Percentiles rank a stretch among this genome's conserved stretches.
Evolutionary conservation across 2,329 filamentous ascomycete genomes (phyloP).

Genomic region (Pseudogymnoascus sp.): DNA sequence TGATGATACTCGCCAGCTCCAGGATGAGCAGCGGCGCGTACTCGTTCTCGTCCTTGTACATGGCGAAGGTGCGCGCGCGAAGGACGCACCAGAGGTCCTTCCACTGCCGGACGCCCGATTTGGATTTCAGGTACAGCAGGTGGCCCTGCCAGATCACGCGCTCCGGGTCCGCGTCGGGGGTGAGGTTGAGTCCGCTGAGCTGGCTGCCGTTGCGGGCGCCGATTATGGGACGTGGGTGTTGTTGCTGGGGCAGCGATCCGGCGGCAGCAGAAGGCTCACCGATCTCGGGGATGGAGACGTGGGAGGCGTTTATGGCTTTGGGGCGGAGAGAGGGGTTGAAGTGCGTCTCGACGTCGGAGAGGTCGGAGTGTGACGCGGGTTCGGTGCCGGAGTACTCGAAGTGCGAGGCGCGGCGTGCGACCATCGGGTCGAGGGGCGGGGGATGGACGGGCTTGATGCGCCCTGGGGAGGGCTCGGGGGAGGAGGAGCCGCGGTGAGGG

Average conservation of each 20-base stretch:
- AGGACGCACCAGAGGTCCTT: conserved; percentile 91
- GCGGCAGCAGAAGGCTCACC: conserved; percentile 21
- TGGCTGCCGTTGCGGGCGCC: conserved; percentile 53
- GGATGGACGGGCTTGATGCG: conserved; percentile 26
- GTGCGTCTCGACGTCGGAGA: conserved; percentile 59
- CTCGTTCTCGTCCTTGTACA: conserved; percentile 90
- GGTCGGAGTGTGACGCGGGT: conserved; percentile 75
- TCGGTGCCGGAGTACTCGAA: conserved; percentile 60
- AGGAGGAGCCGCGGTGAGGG: conserved; percentile 39
- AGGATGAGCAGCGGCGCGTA: conserved; percentile 81
- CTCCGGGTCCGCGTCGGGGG: conserved; percentile 60
- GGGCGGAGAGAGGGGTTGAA: conserved; percentile 24
- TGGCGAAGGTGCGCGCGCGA: conserved; percentile 71
- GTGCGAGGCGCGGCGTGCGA: conserved; percentile 48
- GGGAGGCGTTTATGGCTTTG: conserved; percentile 31
- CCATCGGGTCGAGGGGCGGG: neutral
- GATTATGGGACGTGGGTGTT: conserved; percentile 28
- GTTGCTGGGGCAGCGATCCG: conserved; percentile 18
- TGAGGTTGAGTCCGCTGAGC: conserved; percentile 43
- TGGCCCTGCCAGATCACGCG: conserved; percentile 92
- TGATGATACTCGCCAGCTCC: conserved; percentile 69
- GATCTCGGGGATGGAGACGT: conserved; percentile 23
- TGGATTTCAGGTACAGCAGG: conserved; percentile 75
- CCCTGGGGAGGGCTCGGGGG: conserved; percentile 44
- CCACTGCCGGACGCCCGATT: conserved; percentile 75